Evolutionary conservation across 176 grass and related monocot genomes (phyloP).

Genomic region (Aegilops umbellulata): DNA sequence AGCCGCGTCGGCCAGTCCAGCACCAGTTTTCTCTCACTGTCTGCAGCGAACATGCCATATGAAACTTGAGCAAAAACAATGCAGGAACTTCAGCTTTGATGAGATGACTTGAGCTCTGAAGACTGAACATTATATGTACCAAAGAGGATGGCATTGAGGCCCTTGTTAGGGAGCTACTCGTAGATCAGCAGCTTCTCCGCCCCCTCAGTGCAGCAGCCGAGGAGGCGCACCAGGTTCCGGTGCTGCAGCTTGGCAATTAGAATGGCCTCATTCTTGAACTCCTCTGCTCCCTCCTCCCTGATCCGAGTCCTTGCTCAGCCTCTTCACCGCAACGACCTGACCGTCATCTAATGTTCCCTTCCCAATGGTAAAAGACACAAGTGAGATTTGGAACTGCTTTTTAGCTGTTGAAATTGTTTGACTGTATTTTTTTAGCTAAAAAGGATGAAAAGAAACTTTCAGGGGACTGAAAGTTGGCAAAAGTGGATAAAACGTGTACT

Average conservation of each 20-base stretch:
- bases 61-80: no score
- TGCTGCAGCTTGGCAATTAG: constrained; percentile 40
- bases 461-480: no score
- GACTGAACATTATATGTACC: neutral
- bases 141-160: constrained; percentile 40
- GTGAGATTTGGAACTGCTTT: no score
- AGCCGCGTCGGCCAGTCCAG: constrained; percentile 45
- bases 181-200: constrained; percentile 54
- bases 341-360: constrained; percentile 36
- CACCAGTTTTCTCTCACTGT: neutral
- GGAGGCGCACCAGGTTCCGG: constrained; percentile 43
- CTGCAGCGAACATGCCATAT: no score
- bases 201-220: constrained; percentile 44
- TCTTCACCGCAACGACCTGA: constrained; percentile 47
- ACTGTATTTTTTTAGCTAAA: no score
- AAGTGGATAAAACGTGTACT: no score
- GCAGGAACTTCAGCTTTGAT: no score
- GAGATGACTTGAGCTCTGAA: no score
- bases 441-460: no score
- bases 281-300: constrained; percentile 47
- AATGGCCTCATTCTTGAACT: constrained; percentile 34
- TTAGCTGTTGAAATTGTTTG: no score
- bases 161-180: constrained; percentile 45
- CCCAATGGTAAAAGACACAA: neutral
- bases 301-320: constrained; percentile 40